Evolutionary conservation across 257 asterid genomes (phyloP), one percentile per base, ranked within the genome.

Genomic region (Nemophila menziesii): DNA sequence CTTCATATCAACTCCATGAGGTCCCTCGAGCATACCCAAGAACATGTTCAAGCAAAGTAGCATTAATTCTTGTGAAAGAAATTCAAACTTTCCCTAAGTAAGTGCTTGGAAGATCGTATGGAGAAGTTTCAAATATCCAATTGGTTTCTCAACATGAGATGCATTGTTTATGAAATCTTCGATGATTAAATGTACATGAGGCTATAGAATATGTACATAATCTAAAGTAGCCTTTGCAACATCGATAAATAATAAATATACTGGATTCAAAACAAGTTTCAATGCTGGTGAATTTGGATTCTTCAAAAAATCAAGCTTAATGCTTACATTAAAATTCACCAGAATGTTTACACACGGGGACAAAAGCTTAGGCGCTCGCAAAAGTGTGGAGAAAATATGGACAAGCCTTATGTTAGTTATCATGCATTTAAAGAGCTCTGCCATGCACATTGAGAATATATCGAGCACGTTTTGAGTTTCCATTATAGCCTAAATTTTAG

Each of bases 281-380:
- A 96, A 93, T n/a, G 94, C 90, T 51, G 96, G 98, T 44, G 96
- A 78, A 79, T 90, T 94, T 0, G 98, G 94, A 70, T 74, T 92
- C 79, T 90, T 90, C 48, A 90, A 89, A 55, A 81, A 92, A 68
- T 90, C 98, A 54, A 90, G 96, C 76, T 85, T 90, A 79, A 79
- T 74, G 70, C 63, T 78, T 55, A 85, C 98, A 44, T 84, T 96
- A 59, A 72, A 85, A 72, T 90, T 90, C 64, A 90, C 96, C 63
- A 90, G 62, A 55, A 90, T 96, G 69, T 90, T 96, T 43, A 96
- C 93, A 62, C 81, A 85, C 27, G 98, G 96, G 56, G 92, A 82
- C 60, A 85, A 85, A 52, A 90, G 96, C 73, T 90, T 90, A 47
- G 94, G 69, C 33, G 87, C 77, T 63, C 85, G 98, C 67, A 90